phyloP scores from a whole-genome alignment of 257 asterid species.

The Solanum tacnaense region DNA sequence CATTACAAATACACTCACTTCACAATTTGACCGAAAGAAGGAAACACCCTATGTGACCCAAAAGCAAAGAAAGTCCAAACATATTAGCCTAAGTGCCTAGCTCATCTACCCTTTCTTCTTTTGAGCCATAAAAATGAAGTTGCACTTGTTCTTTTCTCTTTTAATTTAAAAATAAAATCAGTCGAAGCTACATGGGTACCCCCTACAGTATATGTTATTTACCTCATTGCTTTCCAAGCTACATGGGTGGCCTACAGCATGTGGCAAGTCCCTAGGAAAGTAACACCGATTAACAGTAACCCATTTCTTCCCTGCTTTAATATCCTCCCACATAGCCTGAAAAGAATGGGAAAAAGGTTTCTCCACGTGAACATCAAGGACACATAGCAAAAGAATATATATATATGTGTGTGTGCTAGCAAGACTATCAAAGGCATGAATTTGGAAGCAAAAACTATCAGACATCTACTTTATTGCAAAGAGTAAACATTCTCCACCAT shows the following conservation, averaged over 20 bases:
- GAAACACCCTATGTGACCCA: background rate
- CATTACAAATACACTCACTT: background rate
- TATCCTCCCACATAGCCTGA: slow-evolving; percentile 98
- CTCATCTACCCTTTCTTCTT: background rate
- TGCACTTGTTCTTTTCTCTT: background rate
- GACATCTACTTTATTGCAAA: background rate
- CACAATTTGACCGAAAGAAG: background rate
- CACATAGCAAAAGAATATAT: background rate
- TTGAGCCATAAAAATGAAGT: background rate
- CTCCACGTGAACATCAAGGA: background rate
- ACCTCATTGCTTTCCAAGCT: slow-evolving; percentile 90
- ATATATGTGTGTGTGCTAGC: background rate
- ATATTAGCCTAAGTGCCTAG: background rate
- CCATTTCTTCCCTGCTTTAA: slow-evolving; percentile 48
- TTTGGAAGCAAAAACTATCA: background rate
- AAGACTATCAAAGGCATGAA: background rate
- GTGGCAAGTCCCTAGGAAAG: slow-evolving; percentile 91
- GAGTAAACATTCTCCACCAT: background rate
- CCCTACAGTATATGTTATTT: background rate
- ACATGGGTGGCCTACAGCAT: slow-evolving; percentile 87
- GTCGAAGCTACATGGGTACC: background rate
- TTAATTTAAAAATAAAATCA: background rate
- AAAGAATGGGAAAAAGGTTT: background rate
- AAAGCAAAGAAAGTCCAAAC: background rate
- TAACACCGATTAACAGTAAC: slow-evolving; percentile 65